Conservation (phyloP, 768 basidiomycete genomes). For the Suillus spraguei region DNA sequence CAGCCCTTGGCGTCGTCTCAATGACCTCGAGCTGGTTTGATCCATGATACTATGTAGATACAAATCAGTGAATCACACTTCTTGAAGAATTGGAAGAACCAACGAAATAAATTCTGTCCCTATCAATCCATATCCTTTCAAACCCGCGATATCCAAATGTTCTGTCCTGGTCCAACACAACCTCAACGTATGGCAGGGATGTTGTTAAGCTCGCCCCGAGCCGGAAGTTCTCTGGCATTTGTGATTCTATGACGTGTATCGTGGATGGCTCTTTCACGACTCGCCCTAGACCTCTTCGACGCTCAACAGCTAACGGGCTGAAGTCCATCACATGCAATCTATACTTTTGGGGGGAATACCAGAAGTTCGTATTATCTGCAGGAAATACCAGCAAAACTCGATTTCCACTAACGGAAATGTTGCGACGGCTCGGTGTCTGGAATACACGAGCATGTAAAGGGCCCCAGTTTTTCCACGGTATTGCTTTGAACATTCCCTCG, state of each 20-base stretch:
- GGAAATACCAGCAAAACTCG: not conserved
- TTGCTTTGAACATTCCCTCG: not conserved
- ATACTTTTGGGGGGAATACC: not conserved
- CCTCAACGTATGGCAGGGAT: not conserved
- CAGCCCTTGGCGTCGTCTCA: not conserved
- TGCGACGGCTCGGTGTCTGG: not conserved
- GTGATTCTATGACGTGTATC: not conserved
- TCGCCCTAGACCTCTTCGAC: constrained; percentile 1
- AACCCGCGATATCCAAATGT: not conserved
- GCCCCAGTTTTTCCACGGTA: not conserved
- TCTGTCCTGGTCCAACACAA: not conserved
- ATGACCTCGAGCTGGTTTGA: not conserved
- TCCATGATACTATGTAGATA: not conserved
- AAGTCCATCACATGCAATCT: not conserved
- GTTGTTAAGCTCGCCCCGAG: not conserved
- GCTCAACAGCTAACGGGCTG: constrained; percentile 2
- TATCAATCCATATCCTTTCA: not conserved
- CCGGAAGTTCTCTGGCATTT: not conserved
- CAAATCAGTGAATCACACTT: not conserved
- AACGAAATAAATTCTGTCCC: constrained; percentile 1
- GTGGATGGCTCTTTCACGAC: constrained; percentile 1
- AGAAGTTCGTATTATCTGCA: not conserved
- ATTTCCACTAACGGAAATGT: not conserved
- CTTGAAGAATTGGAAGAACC: not conserved
- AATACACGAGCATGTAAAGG: constrained; percentile 2